Conservation (phyloP, 495 filamentous ascomycete genomes). For the Aspergillus incahuasiensis region DNA sequence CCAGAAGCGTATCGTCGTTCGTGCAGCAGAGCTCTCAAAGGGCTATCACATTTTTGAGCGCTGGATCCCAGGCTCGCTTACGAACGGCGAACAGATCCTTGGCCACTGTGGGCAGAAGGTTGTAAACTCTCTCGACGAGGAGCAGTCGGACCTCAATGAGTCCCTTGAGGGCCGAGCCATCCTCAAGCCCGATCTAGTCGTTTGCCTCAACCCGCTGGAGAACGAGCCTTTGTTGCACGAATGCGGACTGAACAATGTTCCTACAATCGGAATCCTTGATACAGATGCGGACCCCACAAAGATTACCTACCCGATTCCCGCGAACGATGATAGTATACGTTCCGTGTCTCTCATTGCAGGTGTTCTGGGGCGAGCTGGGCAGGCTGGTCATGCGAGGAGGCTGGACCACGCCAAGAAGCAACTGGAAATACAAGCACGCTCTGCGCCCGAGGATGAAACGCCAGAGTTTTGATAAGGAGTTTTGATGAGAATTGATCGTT, state of each 20-base stretch:
- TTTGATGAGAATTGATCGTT: conserved; percentile 17
- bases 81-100: conserved; percentile 87
- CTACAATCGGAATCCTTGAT: conserved; percentile 92
- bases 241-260: conserved; percentile 80
- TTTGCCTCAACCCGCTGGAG: conserved; percentile 88
- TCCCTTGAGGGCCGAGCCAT: conserved; percentile 57
- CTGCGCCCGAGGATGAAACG: conserved; percentile 5
- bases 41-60: conserved; percentile 89
- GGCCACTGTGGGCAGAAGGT: conserved; percentile 59
- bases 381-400: conserved; percentile 67
- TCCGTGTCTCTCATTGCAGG: conserved; percentile 77
- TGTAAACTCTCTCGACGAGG: conserved; percentile 65
- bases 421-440: conserved; percentile 47
- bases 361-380: conserved; percentile 76
- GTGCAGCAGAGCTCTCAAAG: conserved; percentile 69
- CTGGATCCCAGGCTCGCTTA: conserved; percentile 90
- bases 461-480: conserved; percentile 5
- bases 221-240: conserved; percentile 88
- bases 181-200: conserved; percentile 83
- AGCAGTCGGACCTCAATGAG: conserved; percentile 58
- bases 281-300: conserved; percentile 88
- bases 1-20: conserved; percentile 72
- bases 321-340: conserved; percentile 93
- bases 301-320: conserved; percentile 95
- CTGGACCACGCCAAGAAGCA: conserved; percentile 56